Evolutionary conservation across 495 filamentous ascomycete genomes (phyloP).

Genomic region (Tetracladium setigerum): DNA sequence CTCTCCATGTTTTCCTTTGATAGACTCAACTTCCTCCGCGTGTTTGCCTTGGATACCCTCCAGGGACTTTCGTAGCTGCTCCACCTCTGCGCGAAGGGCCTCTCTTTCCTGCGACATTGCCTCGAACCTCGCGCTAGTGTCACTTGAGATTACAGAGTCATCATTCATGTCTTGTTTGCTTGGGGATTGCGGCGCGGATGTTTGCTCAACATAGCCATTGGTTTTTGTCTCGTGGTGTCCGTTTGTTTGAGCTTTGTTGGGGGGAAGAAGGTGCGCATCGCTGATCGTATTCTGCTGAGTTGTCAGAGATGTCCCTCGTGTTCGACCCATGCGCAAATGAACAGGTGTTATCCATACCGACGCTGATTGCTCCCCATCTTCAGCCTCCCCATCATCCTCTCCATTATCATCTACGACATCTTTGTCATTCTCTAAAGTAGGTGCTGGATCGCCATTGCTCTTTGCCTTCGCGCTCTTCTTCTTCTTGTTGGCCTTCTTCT

Average conservation of each 20-base stretch:
- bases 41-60: slow-evolving; percentile 73
- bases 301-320: slow-evolving; percentile 9
- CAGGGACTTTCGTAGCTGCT: slow-evolving; percentile 69
- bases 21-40: slow-evolving; percentile 25
- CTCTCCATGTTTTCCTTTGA: slow-evolving; percentile 53
- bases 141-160: slow-evolving; percentile 32
- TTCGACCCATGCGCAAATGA: slow-evolving; percentile 7
- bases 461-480: slow-evolving; percentile 41
- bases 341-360: slow-evolving; percentile 25
- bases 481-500: slow-evolving; percentile 69
- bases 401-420: slow-evolving; percentile 25
- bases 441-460: slow-evolving; percentile 24
- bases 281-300: slow-evolving; percentile 18
- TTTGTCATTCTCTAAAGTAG: slow-evolving; percentile 30
- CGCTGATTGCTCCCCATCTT: slow-evolving; percentile 21
- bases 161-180: slow-evolving; percentile 13
- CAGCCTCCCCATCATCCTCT: slow-evolving; percentile 26
- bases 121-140: slow-evolving; percentile 46
- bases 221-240: slow-evolving; percentile 15
- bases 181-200: slow-evolving; percentile 5
- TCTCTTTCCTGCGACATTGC: slow-evolving; percentile 74
- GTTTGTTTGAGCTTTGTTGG: slow-evolving; percentile 8
- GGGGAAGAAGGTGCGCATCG: slow-evolving; percentile 16
- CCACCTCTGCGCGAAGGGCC: slow-evolving; percentile 71
- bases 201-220: slow-evolving; percentile 27